Conservation (phyloP, 306 rosid genomes). For the Malus fusca region DNA sequence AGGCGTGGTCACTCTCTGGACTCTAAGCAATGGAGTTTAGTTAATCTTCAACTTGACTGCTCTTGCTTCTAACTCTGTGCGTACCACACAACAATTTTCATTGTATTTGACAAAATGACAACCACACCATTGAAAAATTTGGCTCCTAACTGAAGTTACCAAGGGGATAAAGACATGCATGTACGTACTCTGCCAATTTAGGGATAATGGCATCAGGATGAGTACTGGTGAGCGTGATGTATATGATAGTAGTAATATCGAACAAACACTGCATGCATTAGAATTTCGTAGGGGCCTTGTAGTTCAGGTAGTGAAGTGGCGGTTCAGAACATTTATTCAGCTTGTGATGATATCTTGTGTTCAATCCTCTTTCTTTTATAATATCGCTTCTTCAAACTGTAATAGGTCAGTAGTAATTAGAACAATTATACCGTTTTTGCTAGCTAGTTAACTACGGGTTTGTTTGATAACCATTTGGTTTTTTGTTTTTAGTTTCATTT, state of each 20-base stretch:
- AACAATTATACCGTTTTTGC: background rate
- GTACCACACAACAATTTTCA: background rate
- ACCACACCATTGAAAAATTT: background rate
- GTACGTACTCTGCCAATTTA: no score
- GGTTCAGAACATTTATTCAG: background rate
- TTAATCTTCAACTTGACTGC: slow-evolving; percentile 9
- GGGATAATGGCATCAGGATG: background rate
- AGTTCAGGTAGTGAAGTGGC: no score
- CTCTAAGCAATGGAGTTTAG: slow-evolving; percentile 1
- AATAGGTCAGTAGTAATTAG: background rate
- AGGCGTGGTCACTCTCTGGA: background rate
- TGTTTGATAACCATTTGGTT: background rate
- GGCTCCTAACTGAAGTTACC: background rate
- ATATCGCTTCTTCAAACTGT: background rate
- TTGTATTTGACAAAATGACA: background rate
- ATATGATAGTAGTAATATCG: background rate
- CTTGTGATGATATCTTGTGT: background rate
- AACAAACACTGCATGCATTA: no score
- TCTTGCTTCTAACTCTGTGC: background rate
- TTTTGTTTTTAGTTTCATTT: background rate
- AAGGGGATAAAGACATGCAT: background rate
- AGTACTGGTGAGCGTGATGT: background rate
- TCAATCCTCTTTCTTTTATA: background rate
- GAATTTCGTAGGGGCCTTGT: background rate
- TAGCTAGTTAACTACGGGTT: background rate